phyloP scores from a whole-genome alignment of 331 rosid genomes.

The Phaseolus coccineus region DNA sequence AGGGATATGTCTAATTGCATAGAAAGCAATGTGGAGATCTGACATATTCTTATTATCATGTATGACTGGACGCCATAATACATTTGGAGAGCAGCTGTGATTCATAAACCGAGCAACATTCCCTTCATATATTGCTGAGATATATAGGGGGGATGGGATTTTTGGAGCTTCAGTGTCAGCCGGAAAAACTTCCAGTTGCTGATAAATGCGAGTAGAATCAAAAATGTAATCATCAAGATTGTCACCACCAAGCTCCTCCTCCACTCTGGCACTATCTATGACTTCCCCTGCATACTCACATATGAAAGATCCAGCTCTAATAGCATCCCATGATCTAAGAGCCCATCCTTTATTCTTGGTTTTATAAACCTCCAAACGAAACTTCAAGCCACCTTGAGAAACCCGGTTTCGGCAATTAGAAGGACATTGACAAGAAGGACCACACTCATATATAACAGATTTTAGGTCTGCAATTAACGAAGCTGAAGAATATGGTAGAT shows the following conservation, averaged over 20 bases:
- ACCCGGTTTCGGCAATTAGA: slow-evolving; percentile 75
- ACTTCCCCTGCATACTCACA: slow-evolving; percentile 96
- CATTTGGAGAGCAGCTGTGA: slow-evolving; percentile 92
- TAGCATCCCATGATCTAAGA: slow-evolving; percentile 90
- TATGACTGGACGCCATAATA: slow-evolving; percentile 76
- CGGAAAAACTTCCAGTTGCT: slow-evolving; percentile 70
- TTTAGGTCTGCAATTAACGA: slow-evolving; percentile 68
- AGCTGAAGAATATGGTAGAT: slow-evolving; percentile 68
- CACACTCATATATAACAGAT: slow-evolving; percentile 81
- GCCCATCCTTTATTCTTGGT: slow-evolving; percentile 94
- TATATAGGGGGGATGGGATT: slow-evolving; percentile 71
- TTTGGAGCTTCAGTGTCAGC: slow-evolving; percentile 72
- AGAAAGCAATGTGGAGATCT: slow-evolving; percentile 82
- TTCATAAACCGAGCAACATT: slow-evolving; percentile 97
- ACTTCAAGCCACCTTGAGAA: slow-evolving; percentile 73
- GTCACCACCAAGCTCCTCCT: slow-evolving; percentile 72
- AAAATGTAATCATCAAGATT: slow-evolving; percentile 76
- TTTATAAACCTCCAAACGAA: slow-evolving; percentile 83
- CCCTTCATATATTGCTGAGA: slow-evolving; percentile 75
- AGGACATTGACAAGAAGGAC: slow-evolving; percentile 83
- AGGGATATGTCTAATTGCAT: slow-evolving; percentile 76
- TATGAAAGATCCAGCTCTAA: slow-evolving; percentile 85
- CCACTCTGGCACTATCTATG: slow-evolving; percentile 61
- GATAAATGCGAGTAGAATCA: slow-evolving; percentile 76
- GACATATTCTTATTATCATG: slow-evolving; percentile 68